Base-by-base conservation (phyloP, 768 basidiomycete species). In the Mycena galopus region DNA sequence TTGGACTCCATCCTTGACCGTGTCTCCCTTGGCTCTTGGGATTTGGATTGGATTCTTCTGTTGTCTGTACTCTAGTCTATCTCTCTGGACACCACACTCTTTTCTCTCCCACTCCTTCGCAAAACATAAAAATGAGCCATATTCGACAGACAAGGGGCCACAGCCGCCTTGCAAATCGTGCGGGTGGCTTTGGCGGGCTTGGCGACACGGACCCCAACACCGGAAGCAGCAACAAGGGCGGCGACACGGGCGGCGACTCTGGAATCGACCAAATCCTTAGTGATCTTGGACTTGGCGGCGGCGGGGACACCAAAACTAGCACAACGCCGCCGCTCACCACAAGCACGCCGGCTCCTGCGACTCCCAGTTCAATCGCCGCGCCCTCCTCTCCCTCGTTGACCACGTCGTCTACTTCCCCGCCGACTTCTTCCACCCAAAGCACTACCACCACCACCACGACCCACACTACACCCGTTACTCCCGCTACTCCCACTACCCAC, bases 41-140 rank as follows among this genome's bases (percentile, higher is more conserved):
- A 29, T n/a, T 61, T 25, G 60, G 32, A 42, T 42, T 62, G 61
- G 51, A 69, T 11, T n/a, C n/a, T n/a, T n/a, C 21, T 35, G 62
- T 27, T 56, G 37, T 68, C 59, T 68, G 63, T 61, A 47, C 32
- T 37, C 62, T 60, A 47, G 67, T 47, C 47, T 47, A 8, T 66
- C 69, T 61, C 57, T 44, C 56, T 29, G 29, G 70, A 25, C 63
- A 42, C 55, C 74, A 75, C 74, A 69, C 53, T 75, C 74, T 66
- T 75, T 75, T 71, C 14, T 25, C 32, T 67, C 23, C 51, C 71
- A 29, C 35, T 72, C 70, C 3, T 72, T 75, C 47, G 16, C 17
- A 12, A 23, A 35, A 75, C n/a, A n/a, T n/a, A 71, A 65, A 72
- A 47, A 62, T 75, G 74, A 69, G 59, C 67, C 67, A 69, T 29